phyloP scores from a whole-genome alignment of 1,284 basidiomycete species.

The Trametes versicolor region DNA sequence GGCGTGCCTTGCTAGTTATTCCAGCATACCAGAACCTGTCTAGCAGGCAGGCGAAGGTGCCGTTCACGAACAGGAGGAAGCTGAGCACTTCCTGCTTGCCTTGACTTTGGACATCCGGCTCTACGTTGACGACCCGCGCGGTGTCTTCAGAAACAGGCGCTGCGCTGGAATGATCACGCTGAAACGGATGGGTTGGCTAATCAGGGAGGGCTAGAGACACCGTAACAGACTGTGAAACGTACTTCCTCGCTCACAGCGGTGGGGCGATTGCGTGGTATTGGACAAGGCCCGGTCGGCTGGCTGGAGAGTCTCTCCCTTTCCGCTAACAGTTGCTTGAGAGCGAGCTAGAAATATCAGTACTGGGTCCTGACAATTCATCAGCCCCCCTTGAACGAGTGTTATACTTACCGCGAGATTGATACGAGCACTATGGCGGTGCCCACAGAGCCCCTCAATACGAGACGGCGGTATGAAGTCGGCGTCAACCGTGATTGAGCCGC shows the following conservation, averaged over 20 bases:
- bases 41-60: not conserved
- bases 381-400: not conserved
- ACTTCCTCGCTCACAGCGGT: no score
- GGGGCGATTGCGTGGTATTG: no score
- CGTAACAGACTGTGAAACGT: no score
- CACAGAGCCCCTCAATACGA: not conserved
- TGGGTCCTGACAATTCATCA: not conserved
- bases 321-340: no score
- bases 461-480: not conserved
- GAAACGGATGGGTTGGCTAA: no score
- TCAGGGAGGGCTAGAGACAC: no score
- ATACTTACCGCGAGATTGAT: not conserved
- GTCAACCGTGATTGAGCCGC: not conserved
- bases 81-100: constrained; percentile 4
- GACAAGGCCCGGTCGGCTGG: no score
- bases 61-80: not conserved
- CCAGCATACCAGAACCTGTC: constrained; percentile 1
- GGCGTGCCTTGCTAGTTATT: not conserved
- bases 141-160: no score
- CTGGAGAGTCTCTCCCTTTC: no score
- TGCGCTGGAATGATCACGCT: no score
- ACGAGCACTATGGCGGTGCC: not conserved
- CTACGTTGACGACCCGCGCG: not conserved
- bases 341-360: no score
- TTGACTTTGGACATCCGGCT: not conserved